phyloP scores from a whole-genome alignment of 495 filamentous ascomycete species.

The Penicillium flavigenum region DNA sequence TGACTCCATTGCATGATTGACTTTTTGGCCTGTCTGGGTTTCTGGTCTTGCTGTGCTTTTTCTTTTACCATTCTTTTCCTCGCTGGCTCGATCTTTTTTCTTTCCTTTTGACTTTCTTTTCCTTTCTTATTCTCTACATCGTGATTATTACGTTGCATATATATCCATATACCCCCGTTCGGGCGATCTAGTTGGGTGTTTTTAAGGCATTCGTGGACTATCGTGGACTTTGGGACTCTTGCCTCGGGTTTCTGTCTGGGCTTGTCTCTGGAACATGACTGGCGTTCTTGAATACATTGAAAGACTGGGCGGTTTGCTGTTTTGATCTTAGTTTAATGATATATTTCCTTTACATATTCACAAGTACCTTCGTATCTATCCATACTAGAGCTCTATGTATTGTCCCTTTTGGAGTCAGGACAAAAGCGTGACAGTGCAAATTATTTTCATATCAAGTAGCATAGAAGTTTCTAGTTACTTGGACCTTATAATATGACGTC shows the following conservation, averaged over 20 bases:
- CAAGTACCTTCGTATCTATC: neutral
- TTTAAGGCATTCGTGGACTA: conserved; percentile 6
- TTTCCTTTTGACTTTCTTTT: neutral
- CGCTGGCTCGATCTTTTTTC: conserved; percentile 17
- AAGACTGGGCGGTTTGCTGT: conserved; percentile 18
- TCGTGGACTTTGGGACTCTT: conserved; percentile 1
- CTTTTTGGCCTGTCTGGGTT: conserved; percentile 13
- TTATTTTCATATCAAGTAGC: neutral
- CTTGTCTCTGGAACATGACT: conserved; percentile 7
- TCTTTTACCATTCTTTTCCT: conserved; percentile 13
- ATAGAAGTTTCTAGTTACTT: too few species aligned
- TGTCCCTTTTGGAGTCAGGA: neutral
- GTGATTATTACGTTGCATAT: conserved; percentile 31
- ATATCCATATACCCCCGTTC: conserved; percentile 30
- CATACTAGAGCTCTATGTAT: neutral
- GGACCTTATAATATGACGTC: neutral
- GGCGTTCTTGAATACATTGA: conserved; percentile 24
- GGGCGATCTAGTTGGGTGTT: conserved; percentile 33
- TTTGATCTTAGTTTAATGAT: neutral
- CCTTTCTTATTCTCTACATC: neutral
- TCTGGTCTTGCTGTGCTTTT: conserved; percentile 14
- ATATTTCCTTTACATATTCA: neutral
- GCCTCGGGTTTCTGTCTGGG: neutral
- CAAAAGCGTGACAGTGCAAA: neutral
- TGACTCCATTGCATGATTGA: conserved; percentile 49